Base-by-base conservation (phyloP, 495 filamentous ascomycete genomes). In the Penicillium pancosmium region DNA sequence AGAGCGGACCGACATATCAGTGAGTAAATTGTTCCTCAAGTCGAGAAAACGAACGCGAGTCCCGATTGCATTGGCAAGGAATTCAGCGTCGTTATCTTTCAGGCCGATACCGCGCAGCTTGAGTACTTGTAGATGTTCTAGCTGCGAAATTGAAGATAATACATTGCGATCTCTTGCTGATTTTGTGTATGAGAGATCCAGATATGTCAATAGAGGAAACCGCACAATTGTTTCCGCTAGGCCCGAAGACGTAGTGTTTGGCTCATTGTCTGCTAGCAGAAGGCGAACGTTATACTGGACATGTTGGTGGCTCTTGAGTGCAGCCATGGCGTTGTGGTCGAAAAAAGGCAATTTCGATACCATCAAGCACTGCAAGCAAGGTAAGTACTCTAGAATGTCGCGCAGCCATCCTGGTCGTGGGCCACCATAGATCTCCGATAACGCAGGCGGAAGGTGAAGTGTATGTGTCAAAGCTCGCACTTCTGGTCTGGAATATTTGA, bases 341-440 rank as follows among this genome's bases (percentile, higher is more conserved):
- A 88, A 88, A 57, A 87, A 87, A 0, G 86, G 84, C 18, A 88
- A 71, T 33, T 78, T 78, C 9, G 84, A 81, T 1, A 88, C 84
- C 54, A 88, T 78, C 54, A 89, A 73, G 1, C 79, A 84, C 62
- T 88, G 86, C 18, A 89, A 71, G 38, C 78, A 80, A 2, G 86
- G 86, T 19, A 88, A 68, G 19, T 75, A 80, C 36, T 85, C 82
- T 15, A 89, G 74, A 27, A 88, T 76, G 56, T 89, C 84, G 49
- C 79, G 73, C 18, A 89, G 73, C 86, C 86, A 89, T 50, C 79
- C 81, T 11, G 77, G 74, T 55, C 83, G 81, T 5, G 85, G 84
- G 12, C 84, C 82, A 59, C 80, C 84, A 69, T 87, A 89, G 44
- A 87, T 81, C 65, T 89, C 86, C 7, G 84, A 84, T 23, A 86